phyloP scores from a whole-genome alignment of 352 stramenopile genomes.

The Globisporangium irregulare region DNA sequence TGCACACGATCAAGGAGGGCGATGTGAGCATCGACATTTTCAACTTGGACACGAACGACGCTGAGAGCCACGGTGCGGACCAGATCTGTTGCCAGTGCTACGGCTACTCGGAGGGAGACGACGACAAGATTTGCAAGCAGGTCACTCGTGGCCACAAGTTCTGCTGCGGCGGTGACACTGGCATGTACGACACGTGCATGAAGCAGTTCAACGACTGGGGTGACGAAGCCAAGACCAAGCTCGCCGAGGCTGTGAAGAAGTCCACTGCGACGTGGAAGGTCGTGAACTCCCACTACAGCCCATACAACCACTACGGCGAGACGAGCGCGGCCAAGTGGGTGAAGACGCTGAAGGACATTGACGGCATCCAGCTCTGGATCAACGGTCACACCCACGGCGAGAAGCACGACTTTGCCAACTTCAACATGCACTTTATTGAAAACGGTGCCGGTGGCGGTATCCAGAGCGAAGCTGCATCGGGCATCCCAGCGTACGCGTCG shows the following conservation, averaged over 20 bases:
- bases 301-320: constrained; percentile 68
- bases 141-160: constrained; percentile 42
- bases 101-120: constrained; percentile 49
- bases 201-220: constrained; percentile 62
- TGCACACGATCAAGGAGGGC: constrained; percentile 27
- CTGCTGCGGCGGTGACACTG: constrained; percentile 52
- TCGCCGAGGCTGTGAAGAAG: constrained; percentile 38
- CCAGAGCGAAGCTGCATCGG: constrained; percentile 72
- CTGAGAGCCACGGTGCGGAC: constrained; percentile 45
- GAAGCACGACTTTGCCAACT: constrained; percentile 63
- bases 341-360: constrained; percentile 37
- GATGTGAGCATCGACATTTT: constrained; percentile 47
- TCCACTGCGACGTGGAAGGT: constrained; percentile 83
- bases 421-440: constrained; percentile 65
- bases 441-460: constrained; percentile 80
- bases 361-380: constrained; percentile 59
- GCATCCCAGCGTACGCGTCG: constrained; percentile 51
- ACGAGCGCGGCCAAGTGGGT: constrained; percentile 55
- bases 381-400: constrained; percentile 75
- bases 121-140: constrained; percentile 49
- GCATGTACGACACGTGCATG: constrained; percentile 56
- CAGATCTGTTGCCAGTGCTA: constrained; percentile 86
- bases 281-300: constrained; percentile 81
- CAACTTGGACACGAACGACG: constrained; percentile 53
- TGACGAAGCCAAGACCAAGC: constrained; percentile 58